Evolutionary conservation across 495 filamentous ascomycete genomes (phyloP).

Genomic region (Aspergillus haitiensis): DNA sequence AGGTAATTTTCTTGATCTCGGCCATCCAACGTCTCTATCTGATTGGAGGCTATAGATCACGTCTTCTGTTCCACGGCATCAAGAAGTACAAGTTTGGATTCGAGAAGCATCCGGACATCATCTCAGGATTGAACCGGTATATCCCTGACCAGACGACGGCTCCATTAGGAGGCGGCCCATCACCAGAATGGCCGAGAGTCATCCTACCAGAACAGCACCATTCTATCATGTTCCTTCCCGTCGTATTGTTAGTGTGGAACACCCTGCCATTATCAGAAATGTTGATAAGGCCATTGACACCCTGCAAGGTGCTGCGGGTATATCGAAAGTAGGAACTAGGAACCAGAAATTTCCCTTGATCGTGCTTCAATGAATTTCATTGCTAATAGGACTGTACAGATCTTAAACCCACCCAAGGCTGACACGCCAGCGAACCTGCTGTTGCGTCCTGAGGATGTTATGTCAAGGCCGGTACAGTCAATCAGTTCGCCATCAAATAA

Average conservation of each 20-base stretch:
- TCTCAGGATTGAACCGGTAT: background rate
- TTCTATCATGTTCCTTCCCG: slow-evolving; percentile 61
- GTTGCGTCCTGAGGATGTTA: slow-evolving; percentile 74
- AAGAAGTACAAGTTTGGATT: too few relatives aligned
- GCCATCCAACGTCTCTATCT: too few relatives aligned
- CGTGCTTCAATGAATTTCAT: background rate
- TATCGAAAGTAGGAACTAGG: slow-evolving; percentile 58
- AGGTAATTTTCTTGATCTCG: too few relatives aligned
- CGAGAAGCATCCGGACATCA: background rate
- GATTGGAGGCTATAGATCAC: background rate
- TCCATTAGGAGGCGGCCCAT: background rate
- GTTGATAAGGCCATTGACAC: slow-evolving; percentile 79
- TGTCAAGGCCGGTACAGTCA: slow-evolving; percentile 72
- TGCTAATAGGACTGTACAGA: slow-evolving; percentile 27
- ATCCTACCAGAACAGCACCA: slow-evolving; percentile 44
- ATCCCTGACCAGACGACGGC: too few relatives aligned
- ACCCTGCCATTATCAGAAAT: slow-evolving; percentile 81
- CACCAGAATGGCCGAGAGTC: slow-evolving; percentile 23
- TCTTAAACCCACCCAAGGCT: slow-evolving; percentile 42
- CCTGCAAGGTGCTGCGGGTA: slow-evolving; percentile 64
- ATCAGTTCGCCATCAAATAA: slow-evolving; percentile 70
- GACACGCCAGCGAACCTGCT: slow-evolving; percentile 54
- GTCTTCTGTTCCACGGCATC: background rate
- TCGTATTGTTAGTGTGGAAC: slow-evolving; percentile 75
- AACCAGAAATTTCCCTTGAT: background rate